A percentile compares a stretch with the other conserved stretches of the same genome.
phyloP scores from a whole-genome alignment of 1,284 basidiomycete species.

The Chiua sp. region DNA sequence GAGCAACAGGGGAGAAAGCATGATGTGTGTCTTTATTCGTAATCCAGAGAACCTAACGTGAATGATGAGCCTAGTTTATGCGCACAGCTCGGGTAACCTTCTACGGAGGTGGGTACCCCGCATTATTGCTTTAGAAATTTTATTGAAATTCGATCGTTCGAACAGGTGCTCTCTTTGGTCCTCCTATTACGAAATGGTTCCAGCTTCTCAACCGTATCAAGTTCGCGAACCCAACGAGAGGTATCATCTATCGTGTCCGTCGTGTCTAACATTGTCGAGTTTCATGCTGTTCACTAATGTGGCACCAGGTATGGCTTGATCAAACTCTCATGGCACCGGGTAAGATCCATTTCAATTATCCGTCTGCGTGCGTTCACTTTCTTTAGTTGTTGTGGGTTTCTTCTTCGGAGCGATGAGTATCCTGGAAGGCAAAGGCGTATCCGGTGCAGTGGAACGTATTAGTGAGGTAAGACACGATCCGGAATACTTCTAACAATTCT shows the following conservation, averaged over 20 bases:
- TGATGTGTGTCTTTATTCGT: constrained; percentile 56
- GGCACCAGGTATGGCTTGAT: constrained; percentile 70
- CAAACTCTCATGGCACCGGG: constrained; percentile 75
- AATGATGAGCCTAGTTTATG: constrained; percentile 50
- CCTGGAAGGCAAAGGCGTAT: constrained; percentile 67
- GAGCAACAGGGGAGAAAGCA: constrained; percentile 70
- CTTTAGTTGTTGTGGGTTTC: constrained; percentile 63
- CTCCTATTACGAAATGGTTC: constrained; percentile 77
- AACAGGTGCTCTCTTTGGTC: constrained; percentile 70
- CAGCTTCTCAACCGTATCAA: constrained; percentile 65
- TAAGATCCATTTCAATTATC: constrained; percentile 19
- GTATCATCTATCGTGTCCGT: constrained; percentile 63
- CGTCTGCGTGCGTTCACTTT: constrained; percentile 3
- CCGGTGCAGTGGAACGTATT: constrained; percentile 61
- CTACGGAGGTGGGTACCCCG: constrained; percentile 63
- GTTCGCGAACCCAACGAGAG: constrained; percentile 61
- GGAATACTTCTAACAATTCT: background rate
- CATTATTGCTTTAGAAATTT: background rate
- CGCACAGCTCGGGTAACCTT: constrained; percentile 76
- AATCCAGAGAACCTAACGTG: background rate
- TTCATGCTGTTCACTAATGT: constrained; percentile 1
- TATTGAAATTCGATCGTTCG: background rate
- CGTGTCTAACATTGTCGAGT: background rate
- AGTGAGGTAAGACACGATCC: constrained; percentile 47
- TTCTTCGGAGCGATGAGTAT: constrained; percentile 81